Base-by-base conservation (phyloP, 768 basidiomycete species). In the Rhodotorula toruloides region DNA sequence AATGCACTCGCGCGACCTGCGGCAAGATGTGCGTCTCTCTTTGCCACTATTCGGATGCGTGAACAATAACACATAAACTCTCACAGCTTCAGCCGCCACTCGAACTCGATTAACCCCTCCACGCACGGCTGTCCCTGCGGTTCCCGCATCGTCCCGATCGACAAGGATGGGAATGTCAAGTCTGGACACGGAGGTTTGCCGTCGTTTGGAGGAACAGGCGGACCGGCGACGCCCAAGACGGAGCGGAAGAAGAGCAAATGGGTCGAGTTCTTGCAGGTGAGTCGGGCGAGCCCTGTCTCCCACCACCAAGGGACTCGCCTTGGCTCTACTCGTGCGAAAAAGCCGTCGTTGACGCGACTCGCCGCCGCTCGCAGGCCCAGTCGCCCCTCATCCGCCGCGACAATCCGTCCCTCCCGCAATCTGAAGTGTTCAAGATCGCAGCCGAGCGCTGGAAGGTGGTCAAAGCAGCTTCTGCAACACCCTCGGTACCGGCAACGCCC, bases 91-190 rank as follows among this genome's bases (percentile, higher is more conserved):
- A 57, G 72, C n/a, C 61, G 71, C 2, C 68, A 71, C 48, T 68
- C 60, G 25, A 60, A 68, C 74, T 77, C 78, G 14, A 79, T 80
- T 72, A 74, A 79, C 52, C 67, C 68, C 5, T 43, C 61, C 4
- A 75, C 71, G 47, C 76, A 78, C 37, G 76, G 74, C 40, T 80
- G 79, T 67, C 77, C 78, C 2, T 71, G 70, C 50, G 70, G 70
- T 27, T 31, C 49, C 0, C 39, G 59, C 16, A 48, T 71, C 27
- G 36, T 49, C 31, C 22, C 34, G 16, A 58, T 71, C 53, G 70
- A 71, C 53, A 59, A 63, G 47, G 61, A 69, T 43, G 79, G 79
- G 43, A 72, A 73, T 46, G 65, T 64, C 29, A 70, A 65, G 31
- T 65, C 17, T 31, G 77, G 22, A 47, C 9, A 56, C 22, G n/a